Evolutionary conservation across 2,329 filamentous ascomycete species (phyloP), one percentile per base, ranked within the genome.

Genomic region (Trichoderma pleuroti): DNA sequence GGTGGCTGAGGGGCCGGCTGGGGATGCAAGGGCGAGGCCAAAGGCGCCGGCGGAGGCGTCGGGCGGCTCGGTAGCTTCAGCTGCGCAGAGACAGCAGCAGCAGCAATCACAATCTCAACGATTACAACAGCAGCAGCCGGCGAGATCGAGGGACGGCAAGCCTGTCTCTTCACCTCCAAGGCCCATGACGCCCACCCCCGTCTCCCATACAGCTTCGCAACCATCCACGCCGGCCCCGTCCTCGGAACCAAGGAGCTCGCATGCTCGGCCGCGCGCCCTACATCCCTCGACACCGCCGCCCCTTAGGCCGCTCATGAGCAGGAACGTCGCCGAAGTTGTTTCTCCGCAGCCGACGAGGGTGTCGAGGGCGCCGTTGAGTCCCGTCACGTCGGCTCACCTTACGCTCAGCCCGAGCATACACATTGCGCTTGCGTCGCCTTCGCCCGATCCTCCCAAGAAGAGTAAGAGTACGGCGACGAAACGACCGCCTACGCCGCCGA

Each of bases 401-500:
- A 59, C 75, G 9, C 73, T 75, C 12, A 75, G 75, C 18, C 72
- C 73, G 1, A 46, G 52, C n/a, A 34, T 65, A 52, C 74, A 62
- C 42, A 73, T 72, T 26, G 68, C 72, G 30, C n/a, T 68, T 14
- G 75, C 74, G 11, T 72, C 76, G 1, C 74, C 75, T 2, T 78
- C 78, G 9, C 75, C 76, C 2, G 77, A 78, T 70, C 78, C 77
- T 10, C 74, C 71, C 68, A 81, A 79, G 68, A 76, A 73, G 9
- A 76, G 72, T 21, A 68, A 71, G 5, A 75, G 72, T n/a, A 63
- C 73, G 4, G 54, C 49, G 8, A 16, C 71, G 5, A 74, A 75
- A 10, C 76, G 78, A 16, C 77, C 82, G 16, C 82, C 83, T 1
- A 79, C 80, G 18, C 81, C 81, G 1, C 81, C 81, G 3, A 76